phyloP scores from a whole-genome alignment of 169 alveolate genomes.

The Plasmodium adleri region DNA sequence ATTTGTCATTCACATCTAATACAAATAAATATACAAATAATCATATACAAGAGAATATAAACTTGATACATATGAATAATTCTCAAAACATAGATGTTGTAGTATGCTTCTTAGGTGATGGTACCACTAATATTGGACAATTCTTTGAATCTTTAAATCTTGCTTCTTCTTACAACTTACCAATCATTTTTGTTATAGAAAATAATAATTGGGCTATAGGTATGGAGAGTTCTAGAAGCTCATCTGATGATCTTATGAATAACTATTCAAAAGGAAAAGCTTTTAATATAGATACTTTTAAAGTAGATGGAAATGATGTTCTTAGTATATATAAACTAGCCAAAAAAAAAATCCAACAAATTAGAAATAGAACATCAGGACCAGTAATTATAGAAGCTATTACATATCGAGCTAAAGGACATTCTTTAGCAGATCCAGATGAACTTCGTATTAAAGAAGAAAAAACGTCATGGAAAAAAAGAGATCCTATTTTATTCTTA shows the following conservation, averaged over 20 bases:
- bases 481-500: constrained; percentile 80
- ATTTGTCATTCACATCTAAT: not conserved
- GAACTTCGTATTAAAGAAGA: constrained; percentile 80
- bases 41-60: not conserved
- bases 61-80: not conserved
- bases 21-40: not conserved
- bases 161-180: constrained; percentile 91
- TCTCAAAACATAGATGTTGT: constrained; percentile 79
- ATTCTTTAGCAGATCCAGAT: constrained; percentile 86
- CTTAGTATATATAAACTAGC: constrained; percentile 78
- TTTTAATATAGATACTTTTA: constrained; percentile 80
- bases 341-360: constrained; percentile 79
- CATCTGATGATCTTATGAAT: constrained; percentile 74
- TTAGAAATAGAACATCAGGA: constrained; percentile 81
- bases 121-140: constrained; percentile 93
- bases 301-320: constrained; percentile 86
- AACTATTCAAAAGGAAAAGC: constrained; percentile 78
- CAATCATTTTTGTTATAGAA: constrained; percentile 89
- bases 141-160: constrained; percentile 91
- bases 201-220: constrained; percentile 90
- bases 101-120: constrained; percentile 92
- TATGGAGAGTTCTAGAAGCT: constrained; percentile 82
- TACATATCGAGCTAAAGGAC: constrained; percentile 84
- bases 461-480: constrained; percentile 81
- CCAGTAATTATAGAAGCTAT: constrained; percentile 85